Base-by-base conservation (phyloP, 1,139 yeast genomes). In the Magnusiomyces fungicola region DNA sequence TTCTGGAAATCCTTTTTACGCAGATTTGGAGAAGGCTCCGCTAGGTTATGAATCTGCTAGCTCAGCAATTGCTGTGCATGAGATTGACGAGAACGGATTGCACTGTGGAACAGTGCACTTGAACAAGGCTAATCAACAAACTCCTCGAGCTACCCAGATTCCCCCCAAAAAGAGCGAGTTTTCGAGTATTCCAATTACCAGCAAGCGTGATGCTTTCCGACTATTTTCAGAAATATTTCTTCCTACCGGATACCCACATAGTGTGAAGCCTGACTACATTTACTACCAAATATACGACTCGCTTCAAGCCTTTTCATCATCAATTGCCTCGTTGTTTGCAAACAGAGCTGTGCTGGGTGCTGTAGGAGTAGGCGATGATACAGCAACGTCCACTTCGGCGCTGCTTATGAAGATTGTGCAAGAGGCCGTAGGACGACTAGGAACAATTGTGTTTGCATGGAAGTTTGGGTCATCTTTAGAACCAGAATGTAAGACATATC, bases 381-480 rank as follows among this genome's bases (percentile, higher is more conserved):
- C 60, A n/a, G 69, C 72, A 2, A 63, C 69, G 14, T 63, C 69
- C 14, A 65, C 70, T 1, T 60, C 69, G 4, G 71, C 71, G 3
- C 53, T 68, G 45, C 66, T 65, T 48, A 59, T 68, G 63, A 67
- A 66, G 47, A 63, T 68, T 16, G 54, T 64, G 18, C 71, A 68
- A 50, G 70, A 68, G 40, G 61, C 69, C 12, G 61, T 64, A 18
- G 70, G 71, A n/a, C 58, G 72, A 12, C 47, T 67, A 25, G 69
- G 68, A n/a, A 67, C 71, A 1, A 67, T 68, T 51, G 36, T 61
- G 39, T 67, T 63, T 52, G 71, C 71, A 10, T 68, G 71, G 71
- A 56, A 59, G 46, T 58, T 57, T 29, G 71, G 71, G 19, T 57
- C 66, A 12, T 55, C 63, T 19, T 55, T 68, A 33, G 71, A 68